phyloP scores from a whole-genome alignment of 768 basidiomycete species.

The Fomitopsis pulvina region DNA sequence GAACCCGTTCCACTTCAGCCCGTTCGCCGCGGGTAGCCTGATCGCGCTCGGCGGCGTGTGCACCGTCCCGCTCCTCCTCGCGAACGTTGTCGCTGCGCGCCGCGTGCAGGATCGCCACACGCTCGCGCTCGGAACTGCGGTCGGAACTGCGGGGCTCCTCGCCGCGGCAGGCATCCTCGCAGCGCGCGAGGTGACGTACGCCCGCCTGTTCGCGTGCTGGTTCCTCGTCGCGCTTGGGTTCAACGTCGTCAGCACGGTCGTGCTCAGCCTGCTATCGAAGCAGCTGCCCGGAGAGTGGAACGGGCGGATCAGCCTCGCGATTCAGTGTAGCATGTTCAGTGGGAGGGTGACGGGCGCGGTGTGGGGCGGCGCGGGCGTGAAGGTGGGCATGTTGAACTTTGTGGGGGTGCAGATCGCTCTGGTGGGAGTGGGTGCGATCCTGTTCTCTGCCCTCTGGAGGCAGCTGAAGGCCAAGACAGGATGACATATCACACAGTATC shows the following conservation, averaged over 20 bases:
- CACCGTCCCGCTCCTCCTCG: slow-evolving; percentile 60
- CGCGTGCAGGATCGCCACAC: slow-evolving; percentile 55
- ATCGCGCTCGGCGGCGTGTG: slow-evolving; percentile 60
- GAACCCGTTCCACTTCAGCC: slow-evolving; percentile 44
- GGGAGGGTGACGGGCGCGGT: slow-evolving; percentile 63
- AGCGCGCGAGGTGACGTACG: slow-evolving; percentile 36
- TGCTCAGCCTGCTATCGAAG: slow-evolving; percentile 60
- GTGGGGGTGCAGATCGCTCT: slow-evolving; percentile 56
- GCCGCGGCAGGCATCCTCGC: slow-evolving; percentile 41
- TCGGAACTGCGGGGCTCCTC: slow-evolving; percentile 49
- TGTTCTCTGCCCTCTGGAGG: slow-evolving; percentile 53
- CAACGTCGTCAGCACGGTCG: slow-evolving; percentile 63
- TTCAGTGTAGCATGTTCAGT: slow-evolving; percentile 63
- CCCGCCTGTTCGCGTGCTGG: slow-evolving; percentile 41
- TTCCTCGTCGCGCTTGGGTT: slow-evolving; percentile 63
- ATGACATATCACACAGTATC: background rate
- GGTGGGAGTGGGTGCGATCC: slow-evolving; percentile 48
- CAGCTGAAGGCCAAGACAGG: slow-evolving; percentile 51
- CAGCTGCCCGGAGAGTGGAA: slow-evolving; percentile 63
- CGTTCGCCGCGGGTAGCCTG: slow-evolving; percentile 62
- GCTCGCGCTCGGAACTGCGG: slow-evolving; percentile 42
- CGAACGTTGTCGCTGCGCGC: slow-evolving; percentile 50
- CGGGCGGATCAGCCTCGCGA: slow-evolving; percentile 45
- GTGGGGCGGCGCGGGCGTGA: slow-evolving; percentile 57
- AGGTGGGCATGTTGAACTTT: slow-evolving; percentile 56